A percentile compares a stretch with the other conserved stretches of the same genome.
phyloP scores from a whole-genome alignment of 148 eudicot genomes.

The Fagopyrum esculentum region DNA sequence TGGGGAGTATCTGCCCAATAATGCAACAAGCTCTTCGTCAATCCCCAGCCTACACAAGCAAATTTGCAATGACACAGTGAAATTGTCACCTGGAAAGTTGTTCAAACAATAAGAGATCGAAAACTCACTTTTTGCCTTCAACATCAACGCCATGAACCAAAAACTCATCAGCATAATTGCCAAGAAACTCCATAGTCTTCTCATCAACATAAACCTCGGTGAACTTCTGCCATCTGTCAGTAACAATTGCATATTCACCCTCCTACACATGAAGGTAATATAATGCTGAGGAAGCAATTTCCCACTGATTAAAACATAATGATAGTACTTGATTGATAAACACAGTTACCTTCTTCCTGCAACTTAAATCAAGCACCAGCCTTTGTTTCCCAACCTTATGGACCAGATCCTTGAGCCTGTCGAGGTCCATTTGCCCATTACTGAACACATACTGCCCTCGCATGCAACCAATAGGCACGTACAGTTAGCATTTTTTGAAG shows the following conservation, averaged over 20 bases:
- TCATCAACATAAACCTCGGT: conserved; percentile 70
- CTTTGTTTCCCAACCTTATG: conserved; percentile 62
- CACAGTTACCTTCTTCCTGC: conserved; percentile 80
- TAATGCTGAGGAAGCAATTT: not conserved
- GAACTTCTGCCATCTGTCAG: conserved; percentile 99
- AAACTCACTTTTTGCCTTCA: conserved; percentile 85
- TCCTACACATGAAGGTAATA: conserved; percentile 37
- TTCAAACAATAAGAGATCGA: conserved; percentile 18
- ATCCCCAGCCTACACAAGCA: conserved; percentile 63
- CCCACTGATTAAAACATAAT: not conserved
- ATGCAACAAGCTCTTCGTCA: conserved; percentile 88
- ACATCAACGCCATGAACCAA: conserved; percentile 98
- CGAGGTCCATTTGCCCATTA: conserved; percentile 81
- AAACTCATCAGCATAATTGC: conserved; percentile 87
- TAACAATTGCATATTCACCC: conserved; percentile 79
- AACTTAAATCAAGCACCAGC: conserved; percentile 90
- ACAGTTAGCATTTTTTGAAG: not conserved
- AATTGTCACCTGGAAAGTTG: not conserved
- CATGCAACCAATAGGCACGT: conserved; percentile 8
- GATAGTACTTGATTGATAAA: not conserved
- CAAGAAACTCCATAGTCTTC: conserved; percentile 62
- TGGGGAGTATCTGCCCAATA: conserved; percentile 76
- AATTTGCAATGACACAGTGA: not conserved
- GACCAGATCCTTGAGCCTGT: conserved; percentile 80
- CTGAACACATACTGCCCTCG: conserved; percentile 83